Base-by-base conservation (phyloP, 768 basidiomycete species). In the Flagelloscypha sp. region DNA sequence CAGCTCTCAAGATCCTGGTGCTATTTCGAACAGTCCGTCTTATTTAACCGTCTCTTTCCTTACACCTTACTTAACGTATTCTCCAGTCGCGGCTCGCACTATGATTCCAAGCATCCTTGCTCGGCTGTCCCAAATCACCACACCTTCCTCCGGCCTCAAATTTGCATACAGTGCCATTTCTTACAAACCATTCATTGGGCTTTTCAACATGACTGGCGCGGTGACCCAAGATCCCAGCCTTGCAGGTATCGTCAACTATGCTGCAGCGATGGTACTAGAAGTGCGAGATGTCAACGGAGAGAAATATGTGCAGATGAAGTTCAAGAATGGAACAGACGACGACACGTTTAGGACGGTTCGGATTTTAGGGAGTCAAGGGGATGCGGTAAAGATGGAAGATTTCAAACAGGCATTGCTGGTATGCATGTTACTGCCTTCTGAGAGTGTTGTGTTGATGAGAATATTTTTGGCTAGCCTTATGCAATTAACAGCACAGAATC, bases 161-260 rank as follows among this genome's bases (percentile, higher is more conserved):
- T 48, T 88, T 27, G 54, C 65, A 17, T 72, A 79, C 44, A 62
- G 72, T 21, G 74, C 74, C 7, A 64, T 79, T 33, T 68, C 82
- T 0, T 87, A 86, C 63, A 85, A 86, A 54, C 84, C 84, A 0
- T 81, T 86, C 61, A 40, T 84, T 21, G 79, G 78, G 7, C 54
- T 87, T 29, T 86, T 87, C 63, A 81, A 83, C 55, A 77, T 87
- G 74, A 83, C 79, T 0, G 67, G 72, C 2, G 66, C 70, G 17
- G 68, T 69, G 7, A 50, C 64, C 12, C 56, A 61, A 29, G 64
- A 71, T 37, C 69, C 73, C 1, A 48, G 72, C 42, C 64, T 83
- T 3, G 69, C 74, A 23, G 70, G 70, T 9, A 70, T 84, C 42
- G 81, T 82, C 22, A 59, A 79, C 43, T 82, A 79, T 40, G 74